A percentile compares a stretch with the other conserved stretches of the same genome.
These are phyloP conservation scores for Daucus carota DNA, from an alignment of 129 eudicot genomes.

Conservation along the genomic window DNA sequence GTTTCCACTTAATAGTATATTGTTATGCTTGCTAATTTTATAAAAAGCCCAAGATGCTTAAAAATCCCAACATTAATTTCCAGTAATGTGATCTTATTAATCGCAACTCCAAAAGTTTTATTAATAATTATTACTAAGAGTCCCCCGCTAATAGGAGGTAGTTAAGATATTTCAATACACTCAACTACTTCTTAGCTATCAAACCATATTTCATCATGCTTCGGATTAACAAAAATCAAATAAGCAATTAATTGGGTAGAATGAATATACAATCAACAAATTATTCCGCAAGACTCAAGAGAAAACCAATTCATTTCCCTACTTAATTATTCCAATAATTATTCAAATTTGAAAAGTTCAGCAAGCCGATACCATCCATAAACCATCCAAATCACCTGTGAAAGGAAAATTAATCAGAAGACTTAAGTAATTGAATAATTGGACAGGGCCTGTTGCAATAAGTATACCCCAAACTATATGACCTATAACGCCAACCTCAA, in stretches of 20 bases:
- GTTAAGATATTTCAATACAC: neutral
- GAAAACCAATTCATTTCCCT: neutral
- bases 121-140: neutral
- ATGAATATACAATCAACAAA: neutral
- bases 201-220: neutral
- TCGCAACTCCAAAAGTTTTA: no score
- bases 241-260: neutral
- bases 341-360: neutral
- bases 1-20: neutral
- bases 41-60: neutral
- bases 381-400: no score
- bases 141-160: neutral
- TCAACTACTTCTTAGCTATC: neutral
- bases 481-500: no score
- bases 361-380: constrained; percentile 67
- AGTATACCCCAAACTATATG: no score
- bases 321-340: neutral
- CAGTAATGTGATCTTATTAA: neutral
- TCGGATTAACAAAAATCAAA: neutral
- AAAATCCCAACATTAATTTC: neutral
- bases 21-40: neutral
- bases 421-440: no score
- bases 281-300: neutral
- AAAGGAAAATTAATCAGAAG: no score
- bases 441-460: no score